These are phyloP conservation scores for Boletus fagicola DNA, from an alignment of 768 basidiomycete species.

Conservation along the genomic window DNA sequence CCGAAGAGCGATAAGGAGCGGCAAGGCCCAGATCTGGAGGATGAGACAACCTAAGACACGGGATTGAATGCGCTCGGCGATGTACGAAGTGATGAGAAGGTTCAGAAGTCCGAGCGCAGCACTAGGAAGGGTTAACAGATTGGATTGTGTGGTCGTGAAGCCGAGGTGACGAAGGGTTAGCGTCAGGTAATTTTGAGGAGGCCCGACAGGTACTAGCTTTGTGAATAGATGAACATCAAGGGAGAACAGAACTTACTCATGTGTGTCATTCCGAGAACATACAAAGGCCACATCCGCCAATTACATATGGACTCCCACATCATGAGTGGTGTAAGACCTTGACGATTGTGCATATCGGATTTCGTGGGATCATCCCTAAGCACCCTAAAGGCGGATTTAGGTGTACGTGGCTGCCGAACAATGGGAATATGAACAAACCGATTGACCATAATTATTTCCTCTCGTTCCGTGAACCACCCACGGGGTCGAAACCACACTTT, in stretches of 20 bases:
- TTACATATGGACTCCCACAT: constrained; percentile 54
- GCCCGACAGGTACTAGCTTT: constrained; percentile 50
- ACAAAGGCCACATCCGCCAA: constrained; percentile 66
- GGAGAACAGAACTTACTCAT: constrained; percentile 40
- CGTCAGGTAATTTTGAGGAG: constrained; percentile 63
- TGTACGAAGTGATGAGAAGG: constrained; percentile 46
- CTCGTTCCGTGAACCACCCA: constrained; percentile 59
- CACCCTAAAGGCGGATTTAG: constrained; percentile 30
- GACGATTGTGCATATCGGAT: constrained; percentile 62
- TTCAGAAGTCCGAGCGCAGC: constrained; percentile 50
- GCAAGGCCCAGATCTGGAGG: constrained; percentile 61
- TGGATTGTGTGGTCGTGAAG: constrained; percentile 61
- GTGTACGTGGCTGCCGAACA: background rate
- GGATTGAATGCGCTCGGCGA: constrained; percentile 56
- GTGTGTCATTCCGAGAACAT: constrained; percentile 42
- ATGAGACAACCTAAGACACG: constrained; percentile 52
- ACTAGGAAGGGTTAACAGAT: constrained; percentile 61
- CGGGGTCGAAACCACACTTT: constrained; percentile 53
- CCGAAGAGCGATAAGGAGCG: constrained; percentile 56
- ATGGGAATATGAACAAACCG: constrained; percentile 25
- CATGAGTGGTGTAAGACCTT: constrained; percentile 49
- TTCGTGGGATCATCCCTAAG: constrained; percentile 60
- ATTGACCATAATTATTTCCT: constrained; percentile 57
- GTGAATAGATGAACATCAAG: background rate
- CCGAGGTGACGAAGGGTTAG: constrained; percentile 60